phyloP scores from a whole-genome alignment of 108 stramenopile genomes.

The Tribonema minus region DNA sequence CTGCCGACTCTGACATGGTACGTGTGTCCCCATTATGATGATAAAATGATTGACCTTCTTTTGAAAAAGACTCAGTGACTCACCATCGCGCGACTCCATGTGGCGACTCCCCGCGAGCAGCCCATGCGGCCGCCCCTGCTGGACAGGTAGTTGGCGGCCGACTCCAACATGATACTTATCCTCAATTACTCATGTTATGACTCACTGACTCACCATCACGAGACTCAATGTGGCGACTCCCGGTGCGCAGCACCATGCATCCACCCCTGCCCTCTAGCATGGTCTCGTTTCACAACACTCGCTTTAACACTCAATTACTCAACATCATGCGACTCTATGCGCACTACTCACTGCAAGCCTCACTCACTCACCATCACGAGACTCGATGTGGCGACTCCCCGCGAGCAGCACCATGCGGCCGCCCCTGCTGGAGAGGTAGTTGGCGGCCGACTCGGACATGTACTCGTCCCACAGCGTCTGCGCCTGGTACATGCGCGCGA shows the following conservation, averaged over 20 bases:
- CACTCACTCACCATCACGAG: constrained; percentile 18
- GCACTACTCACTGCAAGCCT: too few relatives aligned
- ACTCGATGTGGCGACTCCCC: constrained; percentile 35
- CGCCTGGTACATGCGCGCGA: constrained; percentile 50
- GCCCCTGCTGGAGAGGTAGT: not conserved
- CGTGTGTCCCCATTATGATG: too few relatives aligned
- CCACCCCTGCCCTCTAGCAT: constrained; percentile 43
- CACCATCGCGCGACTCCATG: constrained; percentile 29
- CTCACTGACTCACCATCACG: constrained; percentile 21
- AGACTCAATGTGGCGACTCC: constrained; percentile 31
- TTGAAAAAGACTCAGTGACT: too few relatives aligned
- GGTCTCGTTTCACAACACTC: constrained; percentile 57
- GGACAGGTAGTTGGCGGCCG: constrained; percentile 17
- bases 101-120: constrained; percentile 40
- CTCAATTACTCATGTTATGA: too few relatives aligned
- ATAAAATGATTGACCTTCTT: too few relatives aligned
- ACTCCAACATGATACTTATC: constrained; percentile 58
- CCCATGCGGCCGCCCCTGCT: constrained; percentile 25
- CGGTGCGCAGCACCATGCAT: constrained; percentile 38
- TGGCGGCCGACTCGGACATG: constrained; percentile 52
- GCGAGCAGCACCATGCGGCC: constrained; percentile 42
- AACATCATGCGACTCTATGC: too few relatives aligned
- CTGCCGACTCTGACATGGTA: constrained; percentile 54
- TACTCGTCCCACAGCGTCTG: constrained; percentile 59
- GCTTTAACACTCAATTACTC: too few relatives aligned